These are phyloP conservation scores for Ustilago lituana DNA, from an alignment of 1,284 basidiomycete species.

Conservation along the genomic window DNA sequence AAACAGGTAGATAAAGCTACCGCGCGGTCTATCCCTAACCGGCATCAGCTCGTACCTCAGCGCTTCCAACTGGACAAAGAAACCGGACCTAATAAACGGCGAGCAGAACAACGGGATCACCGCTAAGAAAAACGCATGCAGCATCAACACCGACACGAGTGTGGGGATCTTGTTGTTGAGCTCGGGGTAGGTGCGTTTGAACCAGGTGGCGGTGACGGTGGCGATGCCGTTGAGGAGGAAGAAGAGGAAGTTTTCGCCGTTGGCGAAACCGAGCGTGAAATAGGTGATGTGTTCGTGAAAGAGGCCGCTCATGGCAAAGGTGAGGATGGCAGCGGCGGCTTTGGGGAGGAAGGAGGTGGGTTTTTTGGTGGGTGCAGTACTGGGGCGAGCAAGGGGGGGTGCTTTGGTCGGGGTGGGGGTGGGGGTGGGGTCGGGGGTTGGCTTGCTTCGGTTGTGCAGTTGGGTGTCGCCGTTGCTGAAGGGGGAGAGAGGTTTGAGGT, in stretches of 20 bases:
- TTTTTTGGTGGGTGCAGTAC: conserved; percentile 18
- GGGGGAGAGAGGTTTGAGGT: conserved; percentile 46
- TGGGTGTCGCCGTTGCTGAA: conserved; percentile 17
- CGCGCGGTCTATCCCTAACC: conserved; percentile 33
- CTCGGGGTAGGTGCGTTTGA: conserved; percentile 55
- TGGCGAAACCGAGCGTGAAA: conserved; percentile 58
- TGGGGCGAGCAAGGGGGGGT: no score
- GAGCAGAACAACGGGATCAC: conserved; percentile 63
- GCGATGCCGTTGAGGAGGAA: conserved; percentile 63
- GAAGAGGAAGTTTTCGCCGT: conserved; percentile 64
- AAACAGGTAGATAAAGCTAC: conserved; percentile 61
- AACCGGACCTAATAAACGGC: conserved; percentile 57
- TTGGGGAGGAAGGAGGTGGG: conserved; percentile 58
- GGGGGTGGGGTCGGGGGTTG: not conserved
- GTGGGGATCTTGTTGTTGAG: conserved; percentile 58
- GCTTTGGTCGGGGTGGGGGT: no score
- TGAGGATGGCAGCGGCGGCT: conserved; percentile 57
- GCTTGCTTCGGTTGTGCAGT: conserved; percentile 26
- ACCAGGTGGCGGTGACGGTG: conserved; percentile 60
- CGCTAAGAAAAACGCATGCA: conserved; percentile 54
- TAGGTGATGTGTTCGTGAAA: conserved; percentile 66
- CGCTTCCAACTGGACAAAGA: conserved; percentile 62
- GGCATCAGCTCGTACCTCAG: conserved; percentile 60
- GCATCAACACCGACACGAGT: conserved; percentile 49
- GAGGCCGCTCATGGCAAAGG: conserved; percentile 62